Evolutionary conservation across 371 early-diverging fungal genomes (phyloP).

Genomic region (Lichtheimia ramosa): DNA sequence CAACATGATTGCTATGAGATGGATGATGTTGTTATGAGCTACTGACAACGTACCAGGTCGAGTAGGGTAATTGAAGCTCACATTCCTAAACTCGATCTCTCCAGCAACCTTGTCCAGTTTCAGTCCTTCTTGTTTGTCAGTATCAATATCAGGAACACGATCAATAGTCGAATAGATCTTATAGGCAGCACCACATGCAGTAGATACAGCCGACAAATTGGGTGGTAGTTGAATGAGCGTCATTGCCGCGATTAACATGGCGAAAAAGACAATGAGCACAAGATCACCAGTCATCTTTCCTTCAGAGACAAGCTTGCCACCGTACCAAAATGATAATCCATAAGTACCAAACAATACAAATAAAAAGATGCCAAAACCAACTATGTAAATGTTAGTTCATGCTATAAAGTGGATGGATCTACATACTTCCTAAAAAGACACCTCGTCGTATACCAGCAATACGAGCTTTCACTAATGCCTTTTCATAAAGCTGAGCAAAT

Average conservation of each 20-base stretch:
- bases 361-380: slow-evolving; percentile 64
- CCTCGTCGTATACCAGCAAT: slow-evolving; percentile 57
- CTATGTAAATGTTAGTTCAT: too few relatives aligned
- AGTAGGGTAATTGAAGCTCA: slow-evolving; percentile 74
- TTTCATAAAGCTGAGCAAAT: slow-evolving; percentile 62
- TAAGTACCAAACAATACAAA: slow-evolving; percentile 67
- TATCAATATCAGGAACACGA: slow-evolving; percentile 68
- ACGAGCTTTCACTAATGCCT: slow-evolving; percentile 54
- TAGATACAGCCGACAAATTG: slow-evolving; percentile 56
- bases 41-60: slow-evolving; percentile 48
- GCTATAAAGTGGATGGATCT: too few relatives aligned
- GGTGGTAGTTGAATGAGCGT: slow-evolving; percentile 52
- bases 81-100: slow-evolving; percentile 67
- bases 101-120: slow-evolving; percentile 53
- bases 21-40: neutral
- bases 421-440: slow-evolving; percentile 34
- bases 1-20: neutral
- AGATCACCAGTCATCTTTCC: slow-evolving; percentile 44
- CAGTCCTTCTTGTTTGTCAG: slow-evolving; percentile 55
- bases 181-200: slow-evolving; percentile 67
- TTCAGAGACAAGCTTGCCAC: slow-evolving; percentile 55
- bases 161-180: slow-evolving; percentile 78
- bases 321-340: slow-evolving; percentile 83
- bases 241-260: slow-evolving; percentile 61
- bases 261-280: slow-evolving; percentile 67